Conservation (phyloP, 371 early-diverging fungal genomes). For the Blyttiomyces sp. region DNA sequence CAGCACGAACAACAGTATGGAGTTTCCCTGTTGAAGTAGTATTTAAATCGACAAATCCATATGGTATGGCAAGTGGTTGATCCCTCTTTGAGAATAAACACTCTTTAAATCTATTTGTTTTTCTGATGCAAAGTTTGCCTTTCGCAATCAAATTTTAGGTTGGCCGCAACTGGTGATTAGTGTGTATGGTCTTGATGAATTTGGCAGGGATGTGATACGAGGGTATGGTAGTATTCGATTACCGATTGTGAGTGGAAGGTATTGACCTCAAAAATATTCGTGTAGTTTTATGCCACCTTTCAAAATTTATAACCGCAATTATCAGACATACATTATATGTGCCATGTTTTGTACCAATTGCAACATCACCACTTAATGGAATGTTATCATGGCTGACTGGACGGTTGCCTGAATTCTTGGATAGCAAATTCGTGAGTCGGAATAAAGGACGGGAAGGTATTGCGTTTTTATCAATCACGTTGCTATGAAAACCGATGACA, state of each 20-base stretch:
- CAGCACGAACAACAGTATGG: slow-evolving; percentile 44
- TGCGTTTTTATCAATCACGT: background rate
- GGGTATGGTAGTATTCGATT: slow-evolving; percentile 48
- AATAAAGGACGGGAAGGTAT: slow-evolving; percentile 49
- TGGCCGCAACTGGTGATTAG: slow-evolving; percentile 54
- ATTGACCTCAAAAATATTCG: background rate
- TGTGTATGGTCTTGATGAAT: slow-evolving; percentile 52
- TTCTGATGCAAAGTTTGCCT: background rate
- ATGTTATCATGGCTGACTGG: slow-evolving; percentile 43
- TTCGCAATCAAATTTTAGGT: slow-evolving; percentile 30
- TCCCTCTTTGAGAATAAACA: too few relatives aligned
- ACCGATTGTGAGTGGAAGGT: slow-evolving; percentile 19
- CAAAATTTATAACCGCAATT: background rate
- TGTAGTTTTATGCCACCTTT: background rate
- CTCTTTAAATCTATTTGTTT: slow-evolving; percentile 8
- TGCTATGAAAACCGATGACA: background rate
- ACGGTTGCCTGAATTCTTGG: slow-evolving; percentile 52
- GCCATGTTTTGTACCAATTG: slow-evolving; percentile 39
- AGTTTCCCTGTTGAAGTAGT: slow-evolving; percentile 53
- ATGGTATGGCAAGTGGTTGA: slow-evolving; percentile 36
- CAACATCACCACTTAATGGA: slow-evolving; percentile 39
- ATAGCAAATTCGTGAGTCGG: slow-evolving; percentile 44
- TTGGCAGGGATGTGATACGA: slow-evolving; percentile 55
- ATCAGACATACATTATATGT: slow-evolving; percentile 40
- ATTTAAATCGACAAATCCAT: slow-evolving; percentile 52